Base-by-base conservation (phyloP, 169 alveolate species). In the Plasmodium gonderi region DNA sequence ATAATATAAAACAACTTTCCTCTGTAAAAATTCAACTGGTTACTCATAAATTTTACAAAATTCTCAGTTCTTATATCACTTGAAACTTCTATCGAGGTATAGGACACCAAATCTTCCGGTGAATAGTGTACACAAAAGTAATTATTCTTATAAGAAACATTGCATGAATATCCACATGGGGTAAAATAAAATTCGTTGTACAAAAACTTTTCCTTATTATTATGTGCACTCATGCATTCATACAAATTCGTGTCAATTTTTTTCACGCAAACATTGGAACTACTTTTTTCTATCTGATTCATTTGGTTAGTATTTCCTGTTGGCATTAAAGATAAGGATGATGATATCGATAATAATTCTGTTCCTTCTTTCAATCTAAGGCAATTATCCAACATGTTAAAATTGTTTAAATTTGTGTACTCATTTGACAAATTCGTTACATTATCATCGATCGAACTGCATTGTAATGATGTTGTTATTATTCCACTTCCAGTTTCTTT, bases 71-170 rank as follows among this genome's bases (percentile, higher is more conserved):
- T 42, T n/a, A 89, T 0, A 23, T 40, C 44, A 64, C 51, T 36
- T 3, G 90, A 26, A n/a, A 89, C 40, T 67, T 89, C 94, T 26
- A 89, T 8, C n/a, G 94, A 89, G n/a, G 72, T 87, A 38, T 89
- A 89, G 0, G 94, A 89, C 23, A 89, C 90, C 11, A 29, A 40
- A 31, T 89, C 90, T 64, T 89, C 94, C 3, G 94, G 94, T 0
- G 94, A 77, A 38, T 89, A 89, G 69, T 89, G 94, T 0, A 78
- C 90, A 64, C 94, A 89, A 29, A 77, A 89, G n/a, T 78, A 89
- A 68, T 89, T 89, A 40, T 60, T 89, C 40, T 77, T 78, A 20
- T 89, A 14, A 3, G 75, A 40, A 1, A 65, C 90, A 38, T 89
- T 89, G 54, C 94, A 89, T 6, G 94, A 89, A 65, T 60, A 89